A percentile compares a stretch with the other conserved stretches of the same genome.
Evolutionary conservation across 371 early-diverging fungal species (phyloP).

Genomic region (Syncephalis fuscata): DNA sequence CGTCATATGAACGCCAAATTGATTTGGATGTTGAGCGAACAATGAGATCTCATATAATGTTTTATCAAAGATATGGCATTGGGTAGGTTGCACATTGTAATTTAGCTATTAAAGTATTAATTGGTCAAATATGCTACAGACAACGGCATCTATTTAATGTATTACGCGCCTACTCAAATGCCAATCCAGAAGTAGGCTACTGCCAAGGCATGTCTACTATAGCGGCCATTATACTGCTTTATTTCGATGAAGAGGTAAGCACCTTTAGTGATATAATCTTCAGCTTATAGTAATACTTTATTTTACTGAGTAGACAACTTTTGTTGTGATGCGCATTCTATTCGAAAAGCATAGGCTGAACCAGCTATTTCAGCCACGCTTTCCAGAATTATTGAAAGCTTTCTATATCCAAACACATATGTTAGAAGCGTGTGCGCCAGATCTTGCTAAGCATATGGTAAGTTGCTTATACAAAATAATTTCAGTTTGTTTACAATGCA

Average conservation of each 20-base stretch:
- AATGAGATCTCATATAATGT: constrained; percentile 44
- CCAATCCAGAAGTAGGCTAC: constrained; percentile 79
- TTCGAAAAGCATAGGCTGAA: constrained; percentile 31
- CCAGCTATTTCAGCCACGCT: constrained; percentile 35
- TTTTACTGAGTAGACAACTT: constrained; percentile 20
- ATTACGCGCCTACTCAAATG: constrained; percentile 71
- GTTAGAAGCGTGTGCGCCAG: constrained; percentile 25
- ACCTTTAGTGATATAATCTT: neutral
- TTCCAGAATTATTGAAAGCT: constrained; percentile 37
- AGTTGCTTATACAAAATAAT: neutral
- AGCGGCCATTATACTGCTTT: constrained; percentile 73
- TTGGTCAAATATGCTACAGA: constrained; percentile 7
- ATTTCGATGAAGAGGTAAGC: constrained; percentile 77
- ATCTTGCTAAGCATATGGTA: constrained; percentile 29
- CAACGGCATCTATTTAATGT: constrained; percentile 63
- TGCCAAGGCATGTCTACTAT: constrained; percentile 92
- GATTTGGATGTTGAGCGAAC: constrained; percentile 47
- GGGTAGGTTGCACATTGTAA: no score
- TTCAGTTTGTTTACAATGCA: neutral
- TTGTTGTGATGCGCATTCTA: constrained; percentile 29
- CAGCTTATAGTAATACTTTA: neutral
- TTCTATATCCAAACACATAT: constrained; percentile 40
- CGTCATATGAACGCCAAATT: constrained; percentile 38
- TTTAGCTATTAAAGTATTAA: no score
- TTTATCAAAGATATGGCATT: constrained; percentile 37